phyloP scores from a whole-genome alignment of 805 yeast genomes.

The Zygotorulaspora sp. region DNA sequence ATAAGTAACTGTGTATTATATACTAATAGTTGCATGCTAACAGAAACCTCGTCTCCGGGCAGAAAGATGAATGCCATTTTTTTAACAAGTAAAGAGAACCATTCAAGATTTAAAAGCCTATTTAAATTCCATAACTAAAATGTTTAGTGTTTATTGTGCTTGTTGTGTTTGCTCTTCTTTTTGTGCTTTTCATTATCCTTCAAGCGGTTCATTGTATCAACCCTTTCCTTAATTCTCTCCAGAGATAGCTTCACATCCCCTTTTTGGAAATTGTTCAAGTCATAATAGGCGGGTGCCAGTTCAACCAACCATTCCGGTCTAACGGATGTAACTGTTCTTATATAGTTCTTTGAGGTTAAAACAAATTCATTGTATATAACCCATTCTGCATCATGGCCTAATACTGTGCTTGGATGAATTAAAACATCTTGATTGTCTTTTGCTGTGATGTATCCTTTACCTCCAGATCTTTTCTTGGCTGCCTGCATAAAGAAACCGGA shows the following conservation, averaged over 20 bases:
- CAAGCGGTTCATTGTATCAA: conserved; percentile 41
- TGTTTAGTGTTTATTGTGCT: conserved; percentile 4
- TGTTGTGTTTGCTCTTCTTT: conserved; percentile 23
- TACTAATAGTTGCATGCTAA: too few species aligned
- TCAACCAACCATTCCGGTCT: conserved; percentile 92
- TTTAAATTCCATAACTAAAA: too few species aligned
- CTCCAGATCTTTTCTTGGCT: conserved; percentile 82
- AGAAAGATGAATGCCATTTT: too few species aligned
- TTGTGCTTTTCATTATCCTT: conserved; percentile 21
- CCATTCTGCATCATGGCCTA: conserved; percentile 89
- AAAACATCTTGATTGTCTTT: conserved; percentile 95
- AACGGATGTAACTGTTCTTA: conserved; percentile 86
- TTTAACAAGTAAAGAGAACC: too few species aligned
- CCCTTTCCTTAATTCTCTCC: conserved; percentile 54
- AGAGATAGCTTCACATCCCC: conserved; percentile 69
- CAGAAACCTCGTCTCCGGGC: too few species aligned
- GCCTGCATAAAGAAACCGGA: conserved; percentile 99
- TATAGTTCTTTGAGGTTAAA: conserved; percentile 86
- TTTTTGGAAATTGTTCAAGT: conserved; percentile 57
- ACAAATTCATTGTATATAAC: conserved; percentile 94
- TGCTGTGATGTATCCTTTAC: conserved; percentile 81
- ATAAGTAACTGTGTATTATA: too few species aligned
- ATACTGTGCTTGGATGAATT: conserved; percentile 88
- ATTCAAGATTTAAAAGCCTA: too few species aligned
- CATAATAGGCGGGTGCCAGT: conserved; percentile 62